Evolutionary conservation across 805 yeast genomes (phyloP).

Genomic region (Ogataea minuta): DNA sequence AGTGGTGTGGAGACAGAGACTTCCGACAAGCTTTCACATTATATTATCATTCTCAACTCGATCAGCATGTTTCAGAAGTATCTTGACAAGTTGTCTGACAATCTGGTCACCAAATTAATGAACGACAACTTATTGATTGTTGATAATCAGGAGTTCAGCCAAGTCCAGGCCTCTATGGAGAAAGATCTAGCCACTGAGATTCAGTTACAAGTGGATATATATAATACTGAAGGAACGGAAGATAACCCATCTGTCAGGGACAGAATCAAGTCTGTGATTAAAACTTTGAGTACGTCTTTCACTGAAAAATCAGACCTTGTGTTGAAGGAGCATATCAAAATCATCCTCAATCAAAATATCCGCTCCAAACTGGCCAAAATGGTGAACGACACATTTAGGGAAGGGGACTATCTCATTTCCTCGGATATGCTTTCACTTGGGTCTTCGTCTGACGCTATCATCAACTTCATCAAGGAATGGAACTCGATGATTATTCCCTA

Average conservation of each 20-base stretch:
- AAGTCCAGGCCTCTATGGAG: conserved; percentile 25
- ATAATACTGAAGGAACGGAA: conserved; percentile 14
- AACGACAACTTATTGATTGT: conserved; percentile 31
- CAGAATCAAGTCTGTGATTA: conserved; percentile 22
- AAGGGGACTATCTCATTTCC: conserved; percentile 38
- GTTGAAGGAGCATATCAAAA: conserved; percentile 42
- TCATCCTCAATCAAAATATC: conserved; percentile 39
- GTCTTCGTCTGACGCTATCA: conserved; percentile 31
- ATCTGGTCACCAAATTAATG: conserved; percentile 32
- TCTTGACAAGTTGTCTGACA: conserved; percentile 50
- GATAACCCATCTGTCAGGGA: conserved; percentile 25
- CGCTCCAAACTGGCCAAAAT: conserved; percentile 35
- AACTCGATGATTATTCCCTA: conserved; percentile 62
- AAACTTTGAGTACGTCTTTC: conserved; percentile 24
- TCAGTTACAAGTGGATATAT: conserved; percentile 21
- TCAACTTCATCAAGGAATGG: conserved; percentile 64
- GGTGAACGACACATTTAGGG: conserved; percentile 38
- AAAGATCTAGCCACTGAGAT: conserved; percentile 18
- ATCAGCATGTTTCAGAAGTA: conserved; percentile 62
- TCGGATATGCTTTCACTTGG: conserved; percentile 18
- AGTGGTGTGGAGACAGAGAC: conserved; percentile 43
- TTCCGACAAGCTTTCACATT: conserved; percentile 51
- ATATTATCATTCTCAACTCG: conserved; percentile 69
- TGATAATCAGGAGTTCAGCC: conserved; percentile 32
- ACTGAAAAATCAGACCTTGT: conserved; percentile 35